A percentile compares a stretch with the other conserved stretches of the same genome.
These are phyloP conservation scores for Nicotiana tabacum DNA, from an alignment of 257 asterid genomes.

Conservation along the genomic window DNA sequence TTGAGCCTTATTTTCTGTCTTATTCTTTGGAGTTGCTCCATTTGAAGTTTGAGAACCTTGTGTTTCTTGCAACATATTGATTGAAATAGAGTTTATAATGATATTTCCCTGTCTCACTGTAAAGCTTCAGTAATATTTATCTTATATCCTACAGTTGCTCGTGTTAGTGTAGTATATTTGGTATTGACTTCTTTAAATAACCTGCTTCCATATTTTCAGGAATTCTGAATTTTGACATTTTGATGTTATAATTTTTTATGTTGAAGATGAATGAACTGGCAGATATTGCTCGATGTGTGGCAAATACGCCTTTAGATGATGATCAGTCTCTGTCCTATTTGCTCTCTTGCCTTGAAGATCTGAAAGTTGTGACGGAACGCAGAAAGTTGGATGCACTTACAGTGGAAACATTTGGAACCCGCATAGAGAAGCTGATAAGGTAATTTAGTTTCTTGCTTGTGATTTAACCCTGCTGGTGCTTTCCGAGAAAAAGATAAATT, in stretches of 20 bases:
- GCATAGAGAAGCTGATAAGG: slow-evolving; percentile 95
- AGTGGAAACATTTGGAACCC: slow-evolving; percentile 98
- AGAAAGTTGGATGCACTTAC: slow-evolving; percentile 88
- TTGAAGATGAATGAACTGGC: slow-evolving; percentile 95
- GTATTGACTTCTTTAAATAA: background rate
- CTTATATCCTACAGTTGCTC: background rate
- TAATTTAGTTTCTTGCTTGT: slow-evolving; percentile 19
- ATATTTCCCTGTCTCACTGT: background rate
- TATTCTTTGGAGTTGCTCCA: background rate
- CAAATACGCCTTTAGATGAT: slow-evolving; percentile 84
- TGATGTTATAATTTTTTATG: background rate
- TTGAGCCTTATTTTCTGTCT: background rate
- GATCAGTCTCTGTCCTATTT: slow-evolving; percentile 75
- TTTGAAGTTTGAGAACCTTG: slow-evolving; percentile 1
- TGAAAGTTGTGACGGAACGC: slow-evolving; percentile 79
- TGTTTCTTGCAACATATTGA: background rate
- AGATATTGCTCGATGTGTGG: slow-evolving; percentile 95
- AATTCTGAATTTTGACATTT: background rate
- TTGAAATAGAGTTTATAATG: background rate
- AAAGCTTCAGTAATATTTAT: background rate
- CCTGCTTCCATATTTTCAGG: slow-evolving; percentile 7
- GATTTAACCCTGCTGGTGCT: background rate
- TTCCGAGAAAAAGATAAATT: background rate
- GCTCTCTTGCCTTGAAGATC: slow-evolving; percentile 93
- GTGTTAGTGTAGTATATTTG: background rate